phyloP scores from a whole-genome alignment of 73 alveolate species.

The Tetrahymena borealis region DNA sequence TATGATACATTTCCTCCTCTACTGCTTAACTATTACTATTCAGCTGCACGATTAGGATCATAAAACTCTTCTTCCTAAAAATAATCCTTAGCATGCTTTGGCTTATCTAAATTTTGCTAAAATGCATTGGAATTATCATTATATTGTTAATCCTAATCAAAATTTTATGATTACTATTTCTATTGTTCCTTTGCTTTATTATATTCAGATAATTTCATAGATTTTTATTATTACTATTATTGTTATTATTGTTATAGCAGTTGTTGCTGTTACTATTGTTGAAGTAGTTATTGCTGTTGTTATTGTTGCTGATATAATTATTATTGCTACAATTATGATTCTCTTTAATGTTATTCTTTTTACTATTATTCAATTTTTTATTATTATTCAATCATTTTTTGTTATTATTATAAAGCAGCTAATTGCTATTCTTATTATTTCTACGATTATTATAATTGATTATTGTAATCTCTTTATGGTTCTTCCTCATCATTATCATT shows the following conservation, averaged over 20 bases:
- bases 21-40: neutral
- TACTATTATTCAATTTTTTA: neutral
- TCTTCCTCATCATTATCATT: neutral
- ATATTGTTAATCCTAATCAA: neutral
- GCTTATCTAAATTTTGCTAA: neutral
- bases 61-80: neutral
- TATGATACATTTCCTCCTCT: too few relatives aligned
- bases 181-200: neutral
- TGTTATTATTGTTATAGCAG: neutral
- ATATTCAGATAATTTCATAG: neutral
- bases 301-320: neutral
- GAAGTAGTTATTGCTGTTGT: neutral
- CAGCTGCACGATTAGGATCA: neutral
- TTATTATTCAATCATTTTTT: neutral
- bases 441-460: neutral
- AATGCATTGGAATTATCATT: neutral
- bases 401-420: neutral
- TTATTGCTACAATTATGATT: neutral
- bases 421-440: neutral
- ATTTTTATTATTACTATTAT: neutral
- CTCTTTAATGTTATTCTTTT: neutral
- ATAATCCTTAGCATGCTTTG: neutral
- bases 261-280: neutral
- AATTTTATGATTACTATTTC: neutral
- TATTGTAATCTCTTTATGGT: neutral